Base-by-base conservation (phyloP, 495 filamentous ascomycete genomes). In the Diplogelasinospora grovesii region DNA sequence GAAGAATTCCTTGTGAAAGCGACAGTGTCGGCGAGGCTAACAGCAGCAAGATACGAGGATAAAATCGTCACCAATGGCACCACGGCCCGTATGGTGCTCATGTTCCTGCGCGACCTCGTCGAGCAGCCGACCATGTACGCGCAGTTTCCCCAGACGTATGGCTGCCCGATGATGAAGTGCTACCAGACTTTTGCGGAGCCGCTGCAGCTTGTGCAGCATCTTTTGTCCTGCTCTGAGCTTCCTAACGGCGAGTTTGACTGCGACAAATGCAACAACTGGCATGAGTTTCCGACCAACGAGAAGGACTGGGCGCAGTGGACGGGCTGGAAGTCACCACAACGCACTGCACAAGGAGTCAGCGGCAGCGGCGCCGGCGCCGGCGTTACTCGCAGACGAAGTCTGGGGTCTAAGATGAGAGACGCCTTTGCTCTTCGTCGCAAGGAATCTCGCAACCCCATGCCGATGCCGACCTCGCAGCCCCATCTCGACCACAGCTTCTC, bases 231-330 rank as follows among this genome's bases (percentile, higher is more conserved):
- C 22, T 53, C 52, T 1, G 59, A 59, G 39, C 37, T 63, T n/a
- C 11, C 36, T 46, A 53, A 31, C 25, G 54, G 57, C 44, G 43
- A 49, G 36, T 63, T 63, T 21, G 45, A 54, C 39, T 63, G 59
- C 47, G 55, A 60, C 45, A 56, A 55, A 32, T 63, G 59, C 35
- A 50, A 36, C 37, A 37, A 41, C 42, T 55, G 43, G 35, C 59
- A 63, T 33, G 29, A 46, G 34, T 55, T 63, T 24, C 59, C 59
- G 20, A 58, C 59, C 28, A 50, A 49, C 52, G 59, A 63, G 42
- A 61, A 63, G 43, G 59, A 59, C 28, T 63, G 59, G 59, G 43
- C 50, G 15, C 45, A 54, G 9, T 63, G 57, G 54, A 29, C 39
- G 2, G 55, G 51, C 10, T 59, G 52, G 52, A 59, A 43, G 43